These are phyloP conservation scores for Aspergillus olivimuriae DNA, from an alignment of 495 filamentous ascomycete genomes.

Conservation along the genomic window DNA sequence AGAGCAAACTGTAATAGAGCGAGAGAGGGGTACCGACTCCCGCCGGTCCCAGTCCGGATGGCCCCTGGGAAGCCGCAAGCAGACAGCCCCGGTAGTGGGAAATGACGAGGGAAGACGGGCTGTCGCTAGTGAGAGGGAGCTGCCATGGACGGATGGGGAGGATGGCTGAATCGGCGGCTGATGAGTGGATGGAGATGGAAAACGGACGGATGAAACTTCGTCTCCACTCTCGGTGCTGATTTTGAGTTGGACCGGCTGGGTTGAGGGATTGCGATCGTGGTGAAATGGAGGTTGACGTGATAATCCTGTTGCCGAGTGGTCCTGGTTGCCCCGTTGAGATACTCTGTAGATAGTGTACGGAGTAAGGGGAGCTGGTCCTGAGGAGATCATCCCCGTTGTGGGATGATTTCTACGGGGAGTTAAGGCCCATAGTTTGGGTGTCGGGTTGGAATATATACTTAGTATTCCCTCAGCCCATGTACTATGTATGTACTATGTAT, in stretches of 20 bases:
- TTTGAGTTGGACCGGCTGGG: constrained; percentile 13
- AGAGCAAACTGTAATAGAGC: not conserved
- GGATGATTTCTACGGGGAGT: too few species aligned
- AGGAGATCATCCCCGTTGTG: too few species aligned
- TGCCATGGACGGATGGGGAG: constrained; percentile 5
- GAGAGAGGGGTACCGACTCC: too few species aligned
- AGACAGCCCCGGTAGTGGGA: too few species aligned
- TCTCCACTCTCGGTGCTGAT: constrained; percentile 9
- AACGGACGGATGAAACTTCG: constrained; percentile 7
- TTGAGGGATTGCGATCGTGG: not conserved
- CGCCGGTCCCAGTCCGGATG: too few species aligned
- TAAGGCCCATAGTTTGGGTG: too few species aligned
- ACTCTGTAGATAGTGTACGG: too few species aligned
- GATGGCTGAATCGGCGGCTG: constrained; percentile 11
- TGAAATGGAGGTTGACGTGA: not conserved
- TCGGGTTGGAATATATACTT: too few species aligned
- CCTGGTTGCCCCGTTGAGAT: not conserved
- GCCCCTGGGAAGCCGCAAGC: too few species aligned
- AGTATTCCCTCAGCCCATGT: too few species aligned
- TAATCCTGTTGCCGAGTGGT: not conserved
- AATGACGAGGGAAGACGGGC: not conserved
- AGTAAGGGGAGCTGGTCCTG: too few species aligned
- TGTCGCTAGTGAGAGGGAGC: constrained; percentile 4
- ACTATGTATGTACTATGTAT: too few species aligned
- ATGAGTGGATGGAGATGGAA: constrained; percentile 11